A percentile compares a stretch with the other conserved stretches of the same genome.
Evolutionary conservation across 192 early-diverging fungal species (phyloP).

Genomic region (Coemansia sp.): DNA sequence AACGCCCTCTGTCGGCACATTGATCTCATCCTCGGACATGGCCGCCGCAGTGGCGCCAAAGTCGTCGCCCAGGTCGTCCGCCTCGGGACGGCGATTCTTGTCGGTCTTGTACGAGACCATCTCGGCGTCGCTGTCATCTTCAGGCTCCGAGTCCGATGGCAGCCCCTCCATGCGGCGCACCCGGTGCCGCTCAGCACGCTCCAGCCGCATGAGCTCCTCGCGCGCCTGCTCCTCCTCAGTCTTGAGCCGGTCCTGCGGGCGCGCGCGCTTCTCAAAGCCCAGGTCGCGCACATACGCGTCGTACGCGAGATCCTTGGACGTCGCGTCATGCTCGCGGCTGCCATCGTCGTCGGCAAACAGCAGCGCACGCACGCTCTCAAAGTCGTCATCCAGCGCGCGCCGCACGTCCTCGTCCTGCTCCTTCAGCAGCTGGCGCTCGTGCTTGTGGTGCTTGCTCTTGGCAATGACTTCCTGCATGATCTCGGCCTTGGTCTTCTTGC

Average conservation of each 20-base stretch:
- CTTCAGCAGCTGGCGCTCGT: constrained; percentile 85
- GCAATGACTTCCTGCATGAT: constrained; percentile 98
- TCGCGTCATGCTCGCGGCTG: constrained; percentile 32
- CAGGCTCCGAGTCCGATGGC: constrained; percentile 48
- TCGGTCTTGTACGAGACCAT: constrained; percentile 51
- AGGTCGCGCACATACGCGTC: constrained; percentile 82
- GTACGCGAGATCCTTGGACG: constrained; percentile 62
- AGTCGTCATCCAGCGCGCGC: constrained; percentile 84
- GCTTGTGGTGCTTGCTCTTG: constrained; percentile 95
- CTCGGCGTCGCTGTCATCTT: constrained; percentile 60
- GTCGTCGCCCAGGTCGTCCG: constrained; percentile 71
- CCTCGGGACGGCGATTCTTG: constrained; percentile 53
- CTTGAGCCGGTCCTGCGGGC: constrained; percentile 88
- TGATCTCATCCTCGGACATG: constrained; percentile 35
- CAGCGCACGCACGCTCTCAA: constrained; percentile 78
- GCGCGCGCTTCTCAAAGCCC: constrained; percentile 77
- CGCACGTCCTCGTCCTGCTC: constrained; percentile 82
- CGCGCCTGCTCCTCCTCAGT: constrained; percentile 90
- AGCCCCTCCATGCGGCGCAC: constrained; percentile 84
- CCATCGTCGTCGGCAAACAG: constrained; percentile 50
- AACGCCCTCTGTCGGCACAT: constrained; percentile 29
- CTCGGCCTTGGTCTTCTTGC: constrained; percentile 86
- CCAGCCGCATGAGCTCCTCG: constrained; percentile 82
- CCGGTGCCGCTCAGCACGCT: constrained; percentile 78
- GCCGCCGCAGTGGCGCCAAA: constrained; percentile 48